Evolutionary conservation across 768 basidiomycete species (phyloP).

Genomic region (Tylopilus balloui): DNA sequence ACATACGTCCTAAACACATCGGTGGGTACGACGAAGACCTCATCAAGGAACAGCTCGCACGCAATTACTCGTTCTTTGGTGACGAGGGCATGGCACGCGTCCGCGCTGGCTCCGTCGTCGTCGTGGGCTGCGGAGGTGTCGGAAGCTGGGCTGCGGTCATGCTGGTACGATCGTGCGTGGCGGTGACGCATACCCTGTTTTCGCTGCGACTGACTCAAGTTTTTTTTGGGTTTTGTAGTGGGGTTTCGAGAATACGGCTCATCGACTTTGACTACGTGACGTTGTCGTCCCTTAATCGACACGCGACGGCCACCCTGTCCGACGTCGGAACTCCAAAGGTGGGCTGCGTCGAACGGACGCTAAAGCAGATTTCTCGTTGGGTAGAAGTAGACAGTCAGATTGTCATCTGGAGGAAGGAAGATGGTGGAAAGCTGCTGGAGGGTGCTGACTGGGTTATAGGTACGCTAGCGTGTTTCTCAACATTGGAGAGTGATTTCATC

Average conservation of each 20-base stretch:
- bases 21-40: conserved; percentile 70
- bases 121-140: conserved; percentile 95
- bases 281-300: conserved; percentile 89
- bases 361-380: conserved; percentile 77
- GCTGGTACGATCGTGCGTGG: conserved; percentile 84
- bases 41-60: conserved; percentile 82
- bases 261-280: conserved; percentile 97
- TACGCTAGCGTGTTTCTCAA: conserved; percentile 30
- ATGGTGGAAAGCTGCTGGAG: conserved; percentile 66
- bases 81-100: conserved; percentile 83
- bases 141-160: conserved; percentile 95
- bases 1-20: conserved; percentile 14
- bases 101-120: conserved; percentile 68
- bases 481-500: conserved; percentile 4
- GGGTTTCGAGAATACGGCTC: conserved; percentile 72
- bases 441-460: conserved; percentile 95
- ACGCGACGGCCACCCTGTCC: conserved; percentile 81
- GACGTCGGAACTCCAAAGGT: conserved; percentile 97
- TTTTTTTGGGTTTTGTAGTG: conserved; percentile 43
- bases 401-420: conserved; percentile 84
- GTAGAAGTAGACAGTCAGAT: conserved; percentile 79
- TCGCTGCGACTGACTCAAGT: not conserved
- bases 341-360: conserved; percentile 59
- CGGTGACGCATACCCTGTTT: not conserved
- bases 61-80: conserved; percentile 94